Percentiles rank a stretch among this genome's conserved stretches.
Evolutionary conservation across 2,329 filamentous ascomycete genomes (phyloP).

Genomic region (Fusarium transvaalense): DNA sequence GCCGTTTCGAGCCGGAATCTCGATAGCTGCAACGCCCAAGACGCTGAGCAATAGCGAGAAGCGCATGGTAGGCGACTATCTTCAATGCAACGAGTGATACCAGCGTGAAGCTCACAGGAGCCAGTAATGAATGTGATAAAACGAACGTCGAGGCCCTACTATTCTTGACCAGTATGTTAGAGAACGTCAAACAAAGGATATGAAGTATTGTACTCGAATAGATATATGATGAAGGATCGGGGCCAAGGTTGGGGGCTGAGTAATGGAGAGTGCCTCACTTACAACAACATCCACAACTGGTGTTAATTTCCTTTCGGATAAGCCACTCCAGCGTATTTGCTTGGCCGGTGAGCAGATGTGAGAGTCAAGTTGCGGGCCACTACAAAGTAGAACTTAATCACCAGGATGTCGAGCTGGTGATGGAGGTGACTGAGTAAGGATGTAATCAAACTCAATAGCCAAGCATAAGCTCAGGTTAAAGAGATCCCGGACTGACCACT

Average conservation of each 20-base stretch:
- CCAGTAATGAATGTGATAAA: constrained; percentile 38
- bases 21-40: constrained; percentile 38
- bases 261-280: constrained; percentile 35
- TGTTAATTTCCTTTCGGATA: constrained; percentile 26
- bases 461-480: constrained; percentile 28
- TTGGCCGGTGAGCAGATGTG: constrained; percentile 24
- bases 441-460: constrained; percentile 32
- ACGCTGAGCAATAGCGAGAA: constrained; percentile 38
- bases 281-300: constrained; percentile 29
- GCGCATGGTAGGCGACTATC: constrained; percentile 38
- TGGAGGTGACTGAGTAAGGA: constrained; percentile 5
- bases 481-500: constrained; percentile 12
- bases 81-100: constrained; percentile 21
- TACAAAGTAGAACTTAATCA: constrained; percentile 16
- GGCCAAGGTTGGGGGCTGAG: constrained; percentile 43
- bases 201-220: constrained; percentile 14
- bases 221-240: constrained; percentile 39
- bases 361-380: constrained; percentile 20
- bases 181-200: constrained; percentile 7
- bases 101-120: constrained; percentile 11
- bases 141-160: constrained; percentile 26
- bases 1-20: constrained; percentile 28
- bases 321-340: constrained; percentile 35
- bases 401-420: constrained; percentile 25
- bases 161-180: constrained; percentile 22